Evolutionary conservation across 208 protist genomes (phyloP).

Genomic region (Crithidia fasciculata): DNA sequence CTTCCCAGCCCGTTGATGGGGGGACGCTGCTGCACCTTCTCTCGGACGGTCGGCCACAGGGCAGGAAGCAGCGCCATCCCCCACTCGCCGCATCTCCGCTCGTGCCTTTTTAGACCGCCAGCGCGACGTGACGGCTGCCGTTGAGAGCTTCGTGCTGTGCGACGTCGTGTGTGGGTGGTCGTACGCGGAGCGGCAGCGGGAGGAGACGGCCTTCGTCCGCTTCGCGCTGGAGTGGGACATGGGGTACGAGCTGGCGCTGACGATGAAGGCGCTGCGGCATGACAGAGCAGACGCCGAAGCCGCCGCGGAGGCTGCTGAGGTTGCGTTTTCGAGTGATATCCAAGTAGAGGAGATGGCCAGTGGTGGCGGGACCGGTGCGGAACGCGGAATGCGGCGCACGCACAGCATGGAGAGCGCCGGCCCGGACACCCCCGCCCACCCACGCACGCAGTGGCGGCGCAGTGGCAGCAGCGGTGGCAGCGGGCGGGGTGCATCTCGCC

Average conservation of each 20-base stretch:
- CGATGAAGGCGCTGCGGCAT: slow-evolving; percentile 56
- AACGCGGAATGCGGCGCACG: not conserved
- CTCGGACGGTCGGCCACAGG: not conserved
- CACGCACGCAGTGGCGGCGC: not conserved
- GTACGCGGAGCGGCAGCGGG: slow-evolving; percentile 55
- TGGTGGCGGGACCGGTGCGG: not conserved
- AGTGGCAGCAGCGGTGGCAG: slow-evolving; percentile 10
- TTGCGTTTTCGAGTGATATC: not conserved
- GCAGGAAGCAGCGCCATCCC: not conserved
- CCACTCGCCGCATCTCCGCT: slow-evolving; percentile 17
- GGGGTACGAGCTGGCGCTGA: slow-evolving; percentile 73
- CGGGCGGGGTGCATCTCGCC: not conserved
- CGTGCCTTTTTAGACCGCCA: slow-evolving; percentile 26
- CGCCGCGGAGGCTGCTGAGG: slow-evolving; percentile 1
- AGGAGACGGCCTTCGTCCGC: slow-evolving; percentile 57
- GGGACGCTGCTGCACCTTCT: not conserved
- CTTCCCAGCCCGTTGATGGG: not conserved
- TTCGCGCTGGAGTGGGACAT: slow-evolving; percentile 88
- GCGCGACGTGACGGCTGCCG: slow-evolving; percentile 35
- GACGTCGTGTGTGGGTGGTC: slow-evolving; percentile 57
- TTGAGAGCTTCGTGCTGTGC: slow-evolving; percentile 59
- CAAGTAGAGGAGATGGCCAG: not conserved
- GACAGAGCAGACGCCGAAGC: slow-evolving; percentile 27
- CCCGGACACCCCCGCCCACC: not conserved
- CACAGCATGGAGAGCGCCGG: not conserved